Base-by-base conservation (phyloP, 2,329 filamentous ascomycete genomes). In the Paradendryphiella salina region DNA sequence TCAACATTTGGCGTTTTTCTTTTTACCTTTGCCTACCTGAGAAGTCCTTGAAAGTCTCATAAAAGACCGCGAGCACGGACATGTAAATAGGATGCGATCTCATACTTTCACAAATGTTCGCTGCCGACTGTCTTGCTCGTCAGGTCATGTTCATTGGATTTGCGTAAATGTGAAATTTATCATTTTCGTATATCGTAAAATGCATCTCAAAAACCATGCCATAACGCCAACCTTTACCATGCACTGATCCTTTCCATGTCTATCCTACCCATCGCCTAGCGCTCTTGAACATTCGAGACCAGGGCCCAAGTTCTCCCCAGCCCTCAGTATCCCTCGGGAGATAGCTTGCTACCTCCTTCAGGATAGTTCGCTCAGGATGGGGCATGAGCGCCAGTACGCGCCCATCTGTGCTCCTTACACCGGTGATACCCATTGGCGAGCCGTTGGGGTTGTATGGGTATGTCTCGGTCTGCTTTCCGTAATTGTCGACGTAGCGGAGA, bases 391-490 rank as follows among this genome's bases (percentile, higher is more conserved):
- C 90, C 61, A 96, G 74, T 1, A 95, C 89, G 50, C 89, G 82
- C 10, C 91, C 91, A 68, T 96, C 87, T 35, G 78, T 81, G 64
- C 84, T 91, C 62, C 87, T 80, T 20, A 95, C 87, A 69, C 86
- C 90, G 1, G 91, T 89, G 58, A 96, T 88, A 67, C 89, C 91
- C 56, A 82, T 80, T 0, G 89, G 88, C 68, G 87, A 90, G 44
- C 91, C 91, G 75, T 96, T 96, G 43, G 87, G 89, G 77, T 97
- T 97, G 76, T 81, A 88, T 0, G 94, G 94, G 69, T 97, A 99
- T 61, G 79, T 79, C 73, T 91, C 88, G 1, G 94, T 94, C 2
- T 85, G 84, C 46, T 82, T 78, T 20, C 85, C 81, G 59, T 83
- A 80, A 76, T 96, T 96, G 76, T 97, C 89, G 3, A 95, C 84